Percentiles rank a stretch among this genome's conserved stretches.
Conservation (phyloP, 106 monocot genomes). For the Apostasia shenzhenica region DNA sequence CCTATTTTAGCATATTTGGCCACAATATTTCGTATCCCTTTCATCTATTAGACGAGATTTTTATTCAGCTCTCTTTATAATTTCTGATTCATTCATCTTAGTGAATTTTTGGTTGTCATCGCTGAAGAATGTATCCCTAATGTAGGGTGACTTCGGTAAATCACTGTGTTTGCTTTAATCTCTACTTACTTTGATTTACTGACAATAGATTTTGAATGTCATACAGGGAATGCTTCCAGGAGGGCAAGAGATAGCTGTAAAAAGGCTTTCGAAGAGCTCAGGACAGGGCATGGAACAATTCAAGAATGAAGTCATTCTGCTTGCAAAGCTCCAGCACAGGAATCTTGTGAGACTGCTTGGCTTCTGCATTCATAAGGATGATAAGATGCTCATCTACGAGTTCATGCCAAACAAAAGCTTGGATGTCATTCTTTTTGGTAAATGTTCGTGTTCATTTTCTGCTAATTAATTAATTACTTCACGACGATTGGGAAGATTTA, state of each 20-base stretch:
- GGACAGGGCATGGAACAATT: slow-evolving; percentile 1
- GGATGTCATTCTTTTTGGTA: slow-evolving; percentile 15
- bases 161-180: background rate
- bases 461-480: too few species aligned
- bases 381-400: background rate
- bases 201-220: background rate
- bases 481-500: too few species aligned
- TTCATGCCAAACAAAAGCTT: background rate
- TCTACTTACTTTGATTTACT: background rate
- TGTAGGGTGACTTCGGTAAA: too few species aligned
- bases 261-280: background rate
- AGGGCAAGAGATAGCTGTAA: slow-evolving; percentile 3
- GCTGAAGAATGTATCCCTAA: too few species aligned
- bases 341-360: slow-evolving; percentile 9
- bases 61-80: too few species aligned
- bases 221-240: background rate
- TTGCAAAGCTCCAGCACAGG: slow-evolving; percentile 1
- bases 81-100: too few species aligned
- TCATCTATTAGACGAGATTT: too few species aligned
- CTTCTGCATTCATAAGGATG: slow-evolving; percentile 2
- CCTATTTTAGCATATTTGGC: too few species aligned
- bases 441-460: background rate
- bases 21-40: too few species aligned
- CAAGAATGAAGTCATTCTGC: background rate
- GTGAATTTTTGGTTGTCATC: too few species aligned